Conservation (phyloP, 768 basidiomycete genomes). For the Lactarius sanguifluus region DNA sequence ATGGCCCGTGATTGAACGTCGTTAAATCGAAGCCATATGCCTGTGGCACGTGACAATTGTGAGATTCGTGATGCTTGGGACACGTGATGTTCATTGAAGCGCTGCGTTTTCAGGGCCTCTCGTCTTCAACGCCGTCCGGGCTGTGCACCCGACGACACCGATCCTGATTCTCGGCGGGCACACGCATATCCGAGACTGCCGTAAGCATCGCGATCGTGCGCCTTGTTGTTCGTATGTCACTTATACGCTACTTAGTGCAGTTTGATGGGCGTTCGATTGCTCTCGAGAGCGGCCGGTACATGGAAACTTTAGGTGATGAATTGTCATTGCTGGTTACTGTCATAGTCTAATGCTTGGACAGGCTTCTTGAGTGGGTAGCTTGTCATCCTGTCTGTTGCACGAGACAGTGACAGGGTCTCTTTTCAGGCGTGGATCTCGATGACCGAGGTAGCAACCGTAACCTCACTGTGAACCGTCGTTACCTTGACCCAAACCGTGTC, state of each 20-base stretch:
- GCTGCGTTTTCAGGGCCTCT: conserved; percentile 51
- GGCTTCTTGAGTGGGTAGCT: conserved; percentile 61
- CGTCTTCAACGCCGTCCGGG: conserved; percentile 72
- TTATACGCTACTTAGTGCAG: conserved; percentile 43
- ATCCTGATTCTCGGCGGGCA: conserved; percentile 86
- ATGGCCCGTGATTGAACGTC: background rate
- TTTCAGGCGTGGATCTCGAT: conserved; percentile 51
- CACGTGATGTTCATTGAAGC: background rate
- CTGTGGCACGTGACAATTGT: conserved; percentile 69
- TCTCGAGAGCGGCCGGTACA: conserved; percentile 82
- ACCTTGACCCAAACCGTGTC: conserved; percentile 77
- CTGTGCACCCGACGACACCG: conserved; percentile 69
- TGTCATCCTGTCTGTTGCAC: background rate
- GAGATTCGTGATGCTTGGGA: conserved; percentile 27
- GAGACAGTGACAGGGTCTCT: conserved; percentile 9
- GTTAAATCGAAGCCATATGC: conserved; percentile 67
- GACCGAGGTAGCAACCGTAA: conserved; percentile 44
- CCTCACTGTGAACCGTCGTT: conserved; percentile 65
- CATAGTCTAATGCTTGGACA: conserved; percentile 21
- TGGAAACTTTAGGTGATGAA: conserved; percentile 82
- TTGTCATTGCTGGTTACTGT: background rate
- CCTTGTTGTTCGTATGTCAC: background rate
- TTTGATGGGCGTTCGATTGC: conserved; percentile 76
- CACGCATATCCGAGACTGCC: conserved; percentile 77
- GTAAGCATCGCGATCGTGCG: conserved; percentile 39